A percentile compares a stretch with the other conserved stretches of the same genome.
Conservation (phyloP, 345 rosid genomes). For the Turritis glabra region DNA sequence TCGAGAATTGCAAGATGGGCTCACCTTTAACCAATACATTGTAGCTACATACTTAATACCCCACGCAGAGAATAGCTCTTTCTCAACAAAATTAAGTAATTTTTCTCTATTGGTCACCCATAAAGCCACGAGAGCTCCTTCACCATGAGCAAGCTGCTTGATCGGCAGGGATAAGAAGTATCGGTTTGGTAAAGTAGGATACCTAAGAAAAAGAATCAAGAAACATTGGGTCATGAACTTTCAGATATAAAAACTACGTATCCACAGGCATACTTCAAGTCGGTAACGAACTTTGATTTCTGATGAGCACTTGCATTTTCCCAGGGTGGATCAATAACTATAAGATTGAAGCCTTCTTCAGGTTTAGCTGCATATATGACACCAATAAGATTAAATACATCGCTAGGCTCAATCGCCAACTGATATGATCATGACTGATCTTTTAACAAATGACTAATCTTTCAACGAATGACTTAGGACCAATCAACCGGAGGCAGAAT, state of each 20-base stretch:
- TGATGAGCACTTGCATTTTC: constrained; percentile 89
- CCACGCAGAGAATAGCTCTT: constrained; percentile 81
- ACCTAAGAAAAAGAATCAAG: constrained; percentile 48
- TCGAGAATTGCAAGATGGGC: background rate
- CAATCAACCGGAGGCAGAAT: background rate
- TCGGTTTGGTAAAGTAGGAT: constrained; percentile 80
- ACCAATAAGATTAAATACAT: background rate
- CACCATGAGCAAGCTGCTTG: constrained; percentile 63
- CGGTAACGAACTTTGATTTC: constrained; percentile 55
- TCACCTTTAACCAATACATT: constrained; percentile 82
- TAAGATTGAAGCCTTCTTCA: constrained; percentile 61
- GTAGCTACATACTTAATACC: constrained; percentile 61
- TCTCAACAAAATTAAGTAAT: constrained; percentile 63
- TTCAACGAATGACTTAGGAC: background rate
- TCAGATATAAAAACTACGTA: background rate
- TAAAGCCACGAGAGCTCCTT: constrained; percentile 83
- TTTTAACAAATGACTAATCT: background rate
- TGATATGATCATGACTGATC: background rate
- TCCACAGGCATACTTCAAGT: background rate
- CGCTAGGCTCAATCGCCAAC: background rate
- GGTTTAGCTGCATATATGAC: constrained; percentile 53
- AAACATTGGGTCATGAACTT: background rate
- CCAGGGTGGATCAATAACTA: constrained; percentile 94
- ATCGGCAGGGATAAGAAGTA: constrained; percentile 83
- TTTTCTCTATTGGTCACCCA: constrained; percentile 96